These are phyloP conservation scores for Gossypium stocksii DNA, from an alignment of 345 rosid genomes.

Conservation along the genomic window DNA sequence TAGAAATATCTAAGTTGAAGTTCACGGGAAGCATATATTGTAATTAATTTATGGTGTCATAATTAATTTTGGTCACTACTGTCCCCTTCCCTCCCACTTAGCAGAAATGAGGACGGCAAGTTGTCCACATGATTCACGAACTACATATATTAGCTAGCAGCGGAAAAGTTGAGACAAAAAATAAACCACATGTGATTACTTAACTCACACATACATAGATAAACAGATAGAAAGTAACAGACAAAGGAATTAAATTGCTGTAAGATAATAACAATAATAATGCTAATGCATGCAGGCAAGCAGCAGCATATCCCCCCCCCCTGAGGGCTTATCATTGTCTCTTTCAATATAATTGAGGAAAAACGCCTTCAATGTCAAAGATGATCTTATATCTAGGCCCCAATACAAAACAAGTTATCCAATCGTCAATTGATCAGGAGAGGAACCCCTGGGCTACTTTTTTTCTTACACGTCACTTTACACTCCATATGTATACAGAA, in stretches of 20 bases:
- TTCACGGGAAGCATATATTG: neutral
- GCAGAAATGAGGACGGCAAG: neutral
- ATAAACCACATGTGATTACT: neutral
- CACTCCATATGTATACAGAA: neutral
- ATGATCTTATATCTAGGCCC: conserved; percentile 3
- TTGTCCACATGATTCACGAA: neutral
- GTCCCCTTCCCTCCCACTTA: neutral
- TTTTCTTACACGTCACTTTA: neutral
- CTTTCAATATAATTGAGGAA: too few relatives aligned
- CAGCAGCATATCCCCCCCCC: neutral
- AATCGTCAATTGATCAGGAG: conserved; percentile 7
- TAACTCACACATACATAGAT: neutral
- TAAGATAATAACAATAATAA: neutral
- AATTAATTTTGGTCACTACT: neutral
- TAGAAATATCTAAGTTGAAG: neutral
- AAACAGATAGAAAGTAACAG: neutral
- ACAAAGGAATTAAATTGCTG: neutral
- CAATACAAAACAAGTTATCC: conserved; percentile 5
- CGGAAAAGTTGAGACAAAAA: neutral
- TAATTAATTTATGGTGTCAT: neutral
- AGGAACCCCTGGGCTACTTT: neutral
- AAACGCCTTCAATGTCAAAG: neutral
- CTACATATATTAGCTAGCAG: neutral
- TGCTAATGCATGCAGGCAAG: neutral
- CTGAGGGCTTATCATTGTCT: conserved; percentile 2